Evolutionary conservation across 306 rosid species (phyloP), one percentile per base, ranked within the genome.

Genomic region (Cucumis melo): DNA sequence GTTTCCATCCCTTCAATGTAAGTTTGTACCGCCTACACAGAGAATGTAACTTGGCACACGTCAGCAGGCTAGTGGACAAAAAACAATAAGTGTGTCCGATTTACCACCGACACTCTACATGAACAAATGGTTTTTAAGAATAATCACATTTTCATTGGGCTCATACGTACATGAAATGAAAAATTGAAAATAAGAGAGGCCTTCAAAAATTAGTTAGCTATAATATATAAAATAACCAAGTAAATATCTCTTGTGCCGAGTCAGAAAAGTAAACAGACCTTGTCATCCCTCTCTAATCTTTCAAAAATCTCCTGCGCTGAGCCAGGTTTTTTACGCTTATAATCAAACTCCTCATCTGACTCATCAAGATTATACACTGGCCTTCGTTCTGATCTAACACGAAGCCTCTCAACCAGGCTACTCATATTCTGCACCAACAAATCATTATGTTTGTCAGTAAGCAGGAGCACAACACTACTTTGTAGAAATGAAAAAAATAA

Each of bases 321-420:
- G 80, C 89, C 94, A 11, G 85, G 82, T 71, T 83, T 90, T 73
- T 88, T 87, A 54, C 82, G 87, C 73, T 88, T 78, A 79, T 84
- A 77, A 75, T 95, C 99, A 54, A 86, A 88, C 50, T 95, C 99
- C 8, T 95, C 99, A 39, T 94, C 99, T 38, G 98, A 95, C 32
- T 95, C 98, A 7, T 95, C 99, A 9, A 95, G 73, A 78, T 94
- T 89, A 81, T 92, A 95, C 73, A 90, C 48, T 24, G 99, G 98
- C 81, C 84, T 88, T 76, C 99, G 97, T 57, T 92, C 99, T 36
- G 99, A 90, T 83, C 99, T 86, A 82, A 85, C 96, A 5, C 99
- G 97, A 77, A 95, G 98, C 90, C 99, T 92, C 90, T 95, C 99
- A 50, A 90, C 99, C 91, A 95, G 81, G 83, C 98, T 95, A 89